Evolutionary conservation across 208 protist species (phyloP).

Genomic region (Leishmania tarentolae): DNA sequence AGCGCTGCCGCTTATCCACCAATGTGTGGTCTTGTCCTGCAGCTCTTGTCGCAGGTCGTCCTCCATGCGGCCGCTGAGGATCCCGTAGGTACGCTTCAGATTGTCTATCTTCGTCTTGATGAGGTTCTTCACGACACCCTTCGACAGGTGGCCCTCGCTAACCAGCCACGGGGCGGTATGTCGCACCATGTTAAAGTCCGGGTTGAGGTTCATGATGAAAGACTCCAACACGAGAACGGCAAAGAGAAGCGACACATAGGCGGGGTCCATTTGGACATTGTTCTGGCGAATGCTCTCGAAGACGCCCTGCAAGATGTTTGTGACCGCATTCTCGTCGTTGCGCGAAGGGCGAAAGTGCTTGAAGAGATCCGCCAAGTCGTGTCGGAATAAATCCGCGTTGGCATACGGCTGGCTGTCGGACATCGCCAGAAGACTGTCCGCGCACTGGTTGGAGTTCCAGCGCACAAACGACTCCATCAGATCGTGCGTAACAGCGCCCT

Average conservation of each 20-base stretch:
- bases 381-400: slow-evolving; percentile 52
- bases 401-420: slow-evolving; percentile 57
- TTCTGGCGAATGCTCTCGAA: slow-evolving; percentile 85
- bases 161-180: slow-evolving; percentile 89
- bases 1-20: slow-evolving; percentile 34
- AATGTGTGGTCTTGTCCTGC: slow-evolving; percentile 42
- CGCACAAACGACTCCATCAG: slow-evolving; percentile 89
- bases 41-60: slow-evolving; percentile 50
- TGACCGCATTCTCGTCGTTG: slow-evolving; percentile 74
- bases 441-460: slow-evolving; percentile 77
- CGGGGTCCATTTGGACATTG: slow-evolving; percentile 88
- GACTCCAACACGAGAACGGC: slow-evolving; percentile 89
- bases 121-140: slow-evolving; percentile 83
- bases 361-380: slow-evolving; percentile 62
- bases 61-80: slow-evolving; percentile 62
- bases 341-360: slow-evolving; percentile 69
- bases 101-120: slow-evolving; percentile 63
- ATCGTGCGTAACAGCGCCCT: slow-evolving; percentile 61
- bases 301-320: slow-evolving; percentile 83
- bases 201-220: slow-evolving; percentile 93
- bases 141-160: slow-evolving; percentile 84
- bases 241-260: slow-evolving; percentile 90
- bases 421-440: slow-evolving; percentile 75
- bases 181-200: slow-evolving; percentile 91
- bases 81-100: slow-evolving; percentile 56